phyloP scores from a whole-genome alignment of 805 yeast genomes.

The Suhomyces sp. region DNA sequence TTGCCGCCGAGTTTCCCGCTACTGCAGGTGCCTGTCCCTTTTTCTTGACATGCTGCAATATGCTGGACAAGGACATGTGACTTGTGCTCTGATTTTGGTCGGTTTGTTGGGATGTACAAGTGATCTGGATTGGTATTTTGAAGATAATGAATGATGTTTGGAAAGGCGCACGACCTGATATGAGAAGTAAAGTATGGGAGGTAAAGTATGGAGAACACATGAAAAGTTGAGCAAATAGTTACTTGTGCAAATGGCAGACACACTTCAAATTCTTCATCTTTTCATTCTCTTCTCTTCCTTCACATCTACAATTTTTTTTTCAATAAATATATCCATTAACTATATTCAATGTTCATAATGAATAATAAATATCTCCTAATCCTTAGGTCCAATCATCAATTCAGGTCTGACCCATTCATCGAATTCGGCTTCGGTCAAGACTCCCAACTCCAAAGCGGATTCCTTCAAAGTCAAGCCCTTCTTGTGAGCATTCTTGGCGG shows the following conservation, averaged over 20 bases:
- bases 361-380: constrained; percentile 19
- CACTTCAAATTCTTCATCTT: too few species aligned
- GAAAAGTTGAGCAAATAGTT: too few species aligned
- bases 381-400: constrained; percentile 94
- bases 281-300: background rate
- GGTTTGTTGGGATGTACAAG: background rate
- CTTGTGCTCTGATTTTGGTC: too few species aligned
- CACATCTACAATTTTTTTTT: background rate
- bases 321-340: background rate
- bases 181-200: background rate
- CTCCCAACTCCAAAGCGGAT: constrained; percentile 89
- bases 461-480: constrained; percentile 95
- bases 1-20: background rate
- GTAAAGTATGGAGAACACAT: background rate
- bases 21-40: constrained; percentile 27
- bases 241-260: too few species aligned
- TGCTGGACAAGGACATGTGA: constrained; percentile 30
- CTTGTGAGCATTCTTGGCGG: constrained; percentile 98
- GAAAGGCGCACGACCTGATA: background rate
- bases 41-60: constrained; percentile 30
- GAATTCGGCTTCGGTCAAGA: constrained; percentile 79
- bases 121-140: background rate
- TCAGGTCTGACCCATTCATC: constrained; percentile 98
- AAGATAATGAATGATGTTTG: background rate
- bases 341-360: background rate